Conservation (phyloP, 768 basidiomycete species). For the Xerocomellus dryophilus region DNA sequence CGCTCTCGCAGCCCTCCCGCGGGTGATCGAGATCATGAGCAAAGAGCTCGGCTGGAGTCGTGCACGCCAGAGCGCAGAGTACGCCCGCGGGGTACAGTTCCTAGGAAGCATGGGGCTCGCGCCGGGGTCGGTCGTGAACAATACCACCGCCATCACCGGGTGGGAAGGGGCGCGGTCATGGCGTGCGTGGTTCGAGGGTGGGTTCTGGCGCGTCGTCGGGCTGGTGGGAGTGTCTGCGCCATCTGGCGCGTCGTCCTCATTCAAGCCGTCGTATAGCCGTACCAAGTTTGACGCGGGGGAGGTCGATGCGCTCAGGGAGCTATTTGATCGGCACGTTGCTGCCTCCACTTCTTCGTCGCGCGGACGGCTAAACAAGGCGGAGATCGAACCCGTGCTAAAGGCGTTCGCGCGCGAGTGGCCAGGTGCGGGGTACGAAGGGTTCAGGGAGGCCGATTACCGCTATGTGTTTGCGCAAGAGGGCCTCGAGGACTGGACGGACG, state of each 20-base stretch:
- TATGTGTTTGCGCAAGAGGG: slow-evolving; percentile 80
- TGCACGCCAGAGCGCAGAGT: slow-evolving; percentile 55
- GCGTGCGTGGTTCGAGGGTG: slow-evolving; percentile 15
- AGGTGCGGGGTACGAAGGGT: slow-evolving; percentile 52
- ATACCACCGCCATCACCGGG: not conserved
- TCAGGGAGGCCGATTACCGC: slow-evolving; percentile 60
- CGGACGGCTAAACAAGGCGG: slow-evolving; percentile 38
- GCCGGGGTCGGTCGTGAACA: slow-evolving; percentile 31
- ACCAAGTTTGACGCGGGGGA: slow-evolving; percentile 55
- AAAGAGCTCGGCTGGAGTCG: slow-evolving; percentile 77
- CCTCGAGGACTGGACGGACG: slow-evolving; percentile 47
- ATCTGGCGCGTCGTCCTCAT: slow-evolving; percentile 2
- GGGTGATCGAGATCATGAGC: slow-evolving; percentile 88
- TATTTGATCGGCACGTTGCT: slow-evolving; percentile 29
- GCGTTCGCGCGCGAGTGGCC: slow-evolving; percentile 38
- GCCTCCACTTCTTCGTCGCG: not conserved
- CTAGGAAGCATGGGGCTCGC: slow-evolving; percentile 84
- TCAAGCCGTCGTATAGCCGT: slow-evolving; percentile 39
- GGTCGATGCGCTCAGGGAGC: slow-evolving; percentile 39
- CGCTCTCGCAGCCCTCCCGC: slow-evolving; percentile 79
- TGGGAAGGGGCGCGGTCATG: slow-evolving; percentile 11
- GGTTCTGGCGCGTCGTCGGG: slow-evolving; percentile 25
- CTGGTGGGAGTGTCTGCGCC: slow-evolving; percentile 3
- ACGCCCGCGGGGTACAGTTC: slow-evolving; percentile 58
- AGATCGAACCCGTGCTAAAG: slow-evolving; percentile 43